Evolutionary conservation across 2,329 filamentous ascomycete genomes (phyloP), one percentile per base, ranked within the genome.

Genomic region (Paradendryphiella salina): DNA sequence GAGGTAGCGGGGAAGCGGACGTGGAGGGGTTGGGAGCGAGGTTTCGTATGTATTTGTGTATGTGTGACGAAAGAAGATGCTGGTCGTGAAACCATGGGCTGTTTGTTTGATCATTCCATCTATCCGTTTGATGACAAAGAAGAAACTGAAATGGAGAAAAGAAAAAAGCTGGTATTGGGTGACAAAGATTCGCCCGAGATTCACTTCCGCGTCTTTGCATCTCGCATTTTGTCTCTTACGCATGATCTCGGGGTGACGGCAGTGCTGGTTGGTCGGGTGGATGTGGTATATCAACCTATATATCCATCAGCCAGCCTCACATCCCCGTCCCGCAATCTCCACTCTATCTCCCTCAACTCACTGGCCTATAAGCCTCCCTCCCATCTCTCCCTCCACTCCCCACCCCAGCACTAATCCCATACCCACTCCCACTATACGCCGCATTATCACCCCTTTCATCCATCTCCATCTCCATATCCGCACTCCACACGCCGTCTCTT

Each of bases 401-500:
- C 3, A 18, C 14, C n/a, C 11, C 23, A 9, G 6, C 14, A 44
- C 41, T 26, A 34, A 35, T 31, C 31, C 35, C 41, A 26, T 34
- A 35, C 17, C 21, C 32, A 31, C 40, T 15, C 7, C 23, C 32
- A 13, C 43, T 34, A 37, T 50, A 50, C 9, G 39, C 46, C 6
- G 40, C 36, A n/a, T 29, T 29, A 4, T 18, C 26, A 20, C 34
- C 29, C 10, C 47, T 32, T 10, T 50, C 47, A 35, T 50, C 47
- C 41, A 50, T 40, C 21, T 50, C 39, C 28, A 42, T 33, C 2
- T 42, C 39, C 39, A 42, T 42, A 5, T 42, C 47, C 1, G 43
- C 47, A 39, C 41, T 50, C 47, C 47, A 50, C 8, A 46, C 29
- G 2, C 34, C 47, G 21, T 43, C 41, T n/a, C 32, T 43, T 23